These are phyloP conservation scores for Trichoderma endophyticum DNA, from an alignment of 2,329 filamentous ascomycete species.

Conservation along the genomic window DNA sequence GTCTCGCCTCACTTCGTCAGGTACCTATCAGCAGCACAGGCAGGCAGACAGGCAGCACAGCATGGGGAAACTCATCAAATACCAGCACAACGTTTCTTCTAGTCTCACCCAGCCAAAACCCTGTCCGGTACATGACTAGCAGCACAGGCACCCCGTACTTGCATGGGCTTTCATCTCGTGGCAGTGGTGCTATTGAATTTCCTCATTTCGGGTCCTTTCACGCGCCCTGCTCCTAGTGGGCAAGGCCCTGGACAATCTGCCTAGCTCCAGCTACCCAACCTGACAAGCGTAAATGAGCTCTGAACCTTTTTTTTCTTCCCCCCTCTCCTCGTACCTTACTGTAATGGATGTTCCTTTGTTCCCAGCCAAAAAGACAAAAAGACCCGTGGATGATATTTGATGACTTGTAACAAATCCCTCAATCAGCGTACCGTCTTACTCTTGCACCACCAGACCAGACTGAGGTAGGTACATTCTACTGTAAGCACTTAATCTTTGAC, in stretches of 20 bases:
- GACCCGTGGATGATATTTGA: not conserved
- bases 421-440: not conserved
- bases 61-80: not conserved
- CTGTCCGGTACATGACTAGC: conserved; percentile 8
- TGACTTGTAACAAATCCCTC: conserved; percentile 2
- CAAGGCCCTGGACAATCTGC: not conserved
- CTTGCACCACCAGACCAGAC: not conserved
- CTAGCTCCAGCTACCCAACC: not conserved
- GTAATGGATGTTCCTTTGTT: not conserved
- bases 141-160: conserved; percentile 11
- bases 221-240: conserved; percentile 2
- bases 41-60: not conserved
- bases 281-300: not conserved
- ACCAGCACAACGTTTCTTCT: not conserved
- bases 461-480: not conserved
- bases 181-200: conserved; percentile 13
- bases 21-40: not conserved
- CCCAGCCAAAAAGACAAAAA: not conserved
- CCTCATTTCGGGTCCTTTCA: conserved; percentile 9
- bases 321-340: not conserved
- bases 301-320: not conserved
- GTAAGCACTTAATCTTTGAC: conserved; percentile 6
- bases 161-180: conserved; percentile 17
- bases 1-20: not conserved
- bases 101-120: not conserved